Evolutionary conservation across 1,284 basidiomycete genomes (phyloP).

Genomic region (Ganoderma lucidum): DNA sequence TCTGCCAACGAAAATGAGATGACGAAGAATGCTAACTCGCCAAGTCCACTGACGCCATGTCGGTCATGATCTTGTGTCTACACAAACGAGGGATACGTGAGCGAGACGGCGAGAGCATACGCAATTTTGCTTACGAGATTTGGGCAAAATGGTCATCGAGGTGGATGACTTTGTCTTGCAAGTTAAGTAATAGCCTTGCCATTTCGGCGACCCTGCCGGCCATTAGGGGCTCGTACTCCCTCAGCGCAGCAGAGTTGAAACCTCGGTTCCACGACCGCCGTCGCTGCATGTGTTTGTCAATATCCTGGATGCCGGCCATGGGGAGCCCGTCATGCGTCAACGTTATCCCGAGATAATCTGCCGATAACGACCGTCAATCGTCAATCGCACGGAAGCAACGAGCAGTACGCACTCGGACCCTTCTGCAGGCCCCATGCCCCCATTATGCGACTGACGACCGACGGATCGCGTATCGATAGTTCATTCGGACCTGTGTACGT

Average conservation of each 20-base stretch:
- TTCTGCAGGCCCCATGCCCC: conserved; percentile 18
- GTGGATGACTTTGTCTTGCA: conserved; percentile 6
- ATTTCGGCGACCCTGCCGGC: conserved; percentile 16
- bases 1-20: conserved; percentile 55
- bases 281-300: conserved; percentile 13
- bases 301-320: conserved; percentile 16
- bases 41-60: conserved; percentile 17
- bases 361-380: neutral
- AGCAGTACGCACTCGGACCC: conserved; percentile 9
- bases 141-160: conserved; percentile 12
- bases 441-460: conserved; percentile 2
- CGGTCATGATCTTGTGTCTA: conserved; percentile 13
- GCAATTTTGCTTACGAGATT: conserved; percentile 18
- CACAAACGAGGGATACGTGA: neutral
- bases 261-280: conserved; percentile 17
- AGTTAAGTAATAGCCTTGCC: neutral
- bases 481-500: conserved; percentile 20
- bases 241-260: conserved; percentile 16
- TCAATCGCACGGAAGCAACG: neutral
- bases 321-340: conserved; percentile 22
- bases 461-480: conserved; percentile 21
- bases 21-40: conserved; percentile 27
- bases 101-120: neutral
- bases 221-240: conserved; percentile 12
- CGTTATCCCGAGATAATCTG: conserved; percentile 8